Conservation (phyloP, 306 rosid species). For the Oxytropis ochrocephala region DNA sequence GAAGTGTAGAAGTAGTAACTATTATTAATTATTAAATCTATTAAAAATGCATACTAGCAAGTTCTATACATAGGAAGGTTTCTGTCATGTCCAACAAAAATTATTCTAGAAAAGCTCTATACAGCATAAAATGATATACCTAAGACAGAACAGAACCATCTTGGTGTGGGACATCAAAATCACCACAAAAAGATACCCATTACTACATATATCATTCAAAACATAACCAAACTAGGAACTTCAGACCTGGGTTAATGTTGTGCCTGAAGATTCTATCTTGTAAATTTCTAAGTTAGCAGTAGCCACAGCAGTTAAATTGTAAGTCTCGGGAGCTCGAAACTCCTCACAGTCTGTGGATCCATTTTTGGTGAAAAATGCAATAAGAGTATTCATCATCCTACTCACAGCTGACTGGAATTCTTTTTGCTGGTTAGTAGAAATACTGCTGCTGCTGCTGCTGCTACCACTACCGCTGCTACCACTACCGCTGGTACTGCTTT, state of each 20-base stretch:
- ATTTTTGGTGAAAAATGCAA: conserved; percentile 54
- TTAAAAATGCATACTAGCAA: background rate
- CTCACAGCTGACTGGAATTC: conserved; percentile 44
- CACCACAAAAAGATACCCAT: conserved; percentile 9
- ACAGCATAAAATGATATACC: background rate
- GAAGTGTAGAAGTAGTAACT: background rate
- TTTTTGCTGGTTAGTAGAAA: background rate
- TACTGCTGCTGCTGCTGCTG: no score
- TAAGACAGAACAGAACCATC: background rate
- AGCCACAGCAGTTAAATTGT: conserved; percentile 7
- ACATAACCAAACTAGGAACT: background rate
- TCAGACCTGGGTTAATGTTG: conserved; percentile 18
- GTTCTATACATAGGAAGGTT: background rate
- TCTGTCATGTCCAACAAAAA: background rate
- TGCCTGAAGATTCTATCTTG: conserved; percentile 6
- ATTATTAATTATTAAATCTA: background rate
- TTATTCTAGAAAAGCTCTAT: conserved; percentile 1
- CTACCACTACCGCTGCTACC: background rate
- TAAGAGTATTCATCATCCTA: conserved; percentile 49
- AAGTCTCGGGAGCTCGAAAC: conserved; percentile 32
- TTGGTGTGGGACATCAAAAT: conserved; percentile 14
- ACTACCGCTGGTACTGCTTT: background rate
- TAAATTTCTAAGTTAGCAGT: conserved; percentile 21
- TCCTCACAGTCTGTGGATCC: conserved; percentile 59
- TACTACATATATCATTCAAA: conserved; percentile 2